Evolutionary conservation across 1,284 basidiomycete genomes (phyloP), one percentile per base, ranked within the genome.

Genomic region (Fomitiporia mediterranea): DNA sequence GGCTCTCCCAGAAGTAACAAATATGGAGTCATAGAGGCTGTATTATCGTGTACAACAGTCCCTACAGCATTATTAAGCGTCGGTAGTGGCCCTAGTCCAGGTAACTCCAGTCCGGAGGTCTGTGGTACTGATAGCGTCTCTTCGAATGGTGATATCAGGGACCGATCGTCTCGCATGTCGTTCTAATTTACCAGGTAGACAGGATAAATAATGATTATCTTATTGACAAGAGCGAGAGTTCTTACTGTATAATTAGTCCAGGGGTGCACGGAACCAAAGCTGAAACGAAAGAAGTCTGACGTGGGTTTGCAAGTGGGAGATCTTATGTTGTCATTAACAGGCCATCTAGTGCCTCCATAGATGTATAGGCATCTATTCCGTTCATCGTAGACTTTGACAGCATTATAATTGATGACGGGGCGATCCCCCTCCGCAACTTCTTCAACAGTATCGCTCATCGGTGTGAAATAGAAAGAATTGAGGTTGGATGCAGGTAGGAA

Each of bases 261-360:
- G 30, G 7, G n/a, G 17, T 15, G 32, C 4, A 7, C 17, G 21
- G 19, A 21, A 17, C 25, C 21, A 19, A 38, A 21, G n/a, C 39
- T 49, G 2, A 55, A 47, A 7, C 34, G n/a, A 40, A 49, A 49
- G 25, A 55, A 49, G 8, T 55, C 53, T 23, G 53, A 38, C 9
- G 44, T 55, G 4, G 53, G 53, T 39, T 30, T 30, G 25, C 13
- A 4, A 13, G 56, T 57, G 9, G 56, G 49, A 21, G 56, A 57
- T 3, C 43, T 7, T n/a, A 6, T 30, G 27, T 57, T 49, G 8
- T 38, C 35, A 32, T 57, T 53, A n/a, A 6, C 8, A 15, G 17
- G 19, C 56, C 56, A 57, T 35, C 42, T 42, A 7, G 25, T 27
- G 0, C 56, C 56, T 8, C 56, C 56, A 27, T 57, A 57, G n/a